Base-by-base conservation (phyloP, 148 eudicot species). In the Bassia scoparia region DNA sequence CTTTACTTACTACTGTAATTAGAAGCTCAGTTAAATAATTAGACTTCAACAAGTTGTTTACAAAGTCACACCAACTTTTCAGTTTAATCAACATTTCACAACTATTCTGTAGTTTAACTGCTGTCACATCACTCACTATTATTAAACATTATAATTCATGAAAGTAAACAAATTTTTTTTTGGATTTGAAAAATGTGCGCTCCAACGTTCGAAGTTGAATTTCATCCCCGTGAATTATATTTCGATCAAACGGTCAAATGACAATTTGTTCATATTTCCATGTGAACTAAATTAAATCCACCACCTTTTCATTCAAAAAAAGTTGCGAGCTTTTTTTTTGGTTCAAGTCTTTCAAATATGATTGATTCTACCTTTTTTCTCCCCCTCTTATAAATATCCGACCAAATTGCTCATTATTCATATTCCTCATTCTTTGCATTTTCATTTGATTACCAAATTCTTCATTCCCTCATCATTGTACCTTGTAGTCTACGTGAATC, bases 161-260 rank as follows among this genome's bases (percentile, higher is more conserved):
- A 0, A 49, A 49, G 5, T 0, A 49, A 49, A 15, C 21, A 15
- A 15, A 49, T 17, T 49, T 0, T 16, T 52, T 48, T 12, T 48
- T 7, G 59, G 37, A 48, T 82, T 84, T 74, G 81, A 88, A 83
- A 23, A 16, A 56, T 76, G 84, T 86, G 89, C 92, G 92, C 89
- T 86, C 96, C 96, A 88, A 88, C 86, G 89, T 86, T 86, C 83
- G 58, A 70, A n/a, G 69, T 59, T 55, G 67, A 61, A 84, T 62
- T 83, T 79, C 76, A 72, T 77, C 70, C 96, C 74, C 88, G 90
- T 90, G 90, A 86, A 56, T 76, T 46, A n/a, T 68, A 20, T 41
- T 61, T n/a, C 30, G 13, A 46, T 70, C 75, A 70, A 79, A 79
- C 78, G 82, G 82, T 79, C 78, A 79, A 30, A 23, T 13, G 49